Percentiles rank a stretch among this genome's conserved stretches.
Evolutionary conservation across 257 asterid genomes (phyloP).

Genomic region (Przewalskia tangutica): DNA sequence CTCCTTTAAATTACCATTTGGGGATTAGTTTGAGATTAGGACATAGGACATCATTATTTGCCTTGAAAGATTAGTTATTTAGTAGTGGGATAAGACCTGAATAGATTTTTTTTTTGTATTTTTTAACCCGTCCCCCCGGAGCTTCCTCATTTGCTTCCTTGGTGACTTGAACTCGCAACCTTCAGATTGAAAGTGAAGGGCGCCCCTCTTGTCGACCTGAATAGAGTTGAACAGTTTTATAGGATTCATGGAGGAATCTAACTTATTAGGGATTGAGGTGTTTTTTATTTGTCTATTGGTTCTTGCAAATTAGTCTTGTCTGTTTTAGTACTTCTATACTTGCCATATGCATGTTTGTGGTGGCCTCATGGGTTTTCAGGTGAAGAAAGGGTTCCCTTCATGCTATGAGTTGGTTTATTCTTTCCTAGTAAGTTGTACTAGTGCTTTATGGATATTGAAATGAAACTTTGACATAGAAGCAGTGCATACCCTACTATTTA

Average conservation of each 20-base stretch:
- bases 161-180: too few species aligned
- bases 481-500: background rate
- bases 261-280: background rate
- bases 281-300: background rate
- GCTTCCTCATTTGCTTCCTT: too few species aligned
- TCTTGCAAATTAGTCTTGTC: background rate
- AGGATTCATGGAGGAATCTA: background rate
- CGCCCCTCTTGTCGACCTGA: background rate
- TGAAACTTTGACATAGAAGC: background rate
- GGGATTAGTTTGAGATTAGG: background rate
- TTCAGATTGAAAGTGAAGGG: too few species aligned
- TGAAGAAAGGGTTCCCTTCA: background rate
- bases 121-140: too few species aligned
- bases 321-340: background rate
- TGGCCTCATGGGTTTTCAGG: background rate
- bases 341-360: background rate
- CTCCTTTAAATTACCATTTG: background rate
- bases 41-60: background rate
- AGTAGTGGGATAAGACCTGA: background rate
- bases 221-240: background rate
- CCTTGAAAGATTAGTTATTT: background rate
- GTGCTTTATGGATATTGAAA: background rate
- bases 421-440: background rate
- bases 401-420: background rate
- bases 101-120: background rate